These are phyloP conservation scores for Klebsormidium nitens DNA, from an alignment of 139 green algal genomes.

Conservation along the genomic window DNA sequence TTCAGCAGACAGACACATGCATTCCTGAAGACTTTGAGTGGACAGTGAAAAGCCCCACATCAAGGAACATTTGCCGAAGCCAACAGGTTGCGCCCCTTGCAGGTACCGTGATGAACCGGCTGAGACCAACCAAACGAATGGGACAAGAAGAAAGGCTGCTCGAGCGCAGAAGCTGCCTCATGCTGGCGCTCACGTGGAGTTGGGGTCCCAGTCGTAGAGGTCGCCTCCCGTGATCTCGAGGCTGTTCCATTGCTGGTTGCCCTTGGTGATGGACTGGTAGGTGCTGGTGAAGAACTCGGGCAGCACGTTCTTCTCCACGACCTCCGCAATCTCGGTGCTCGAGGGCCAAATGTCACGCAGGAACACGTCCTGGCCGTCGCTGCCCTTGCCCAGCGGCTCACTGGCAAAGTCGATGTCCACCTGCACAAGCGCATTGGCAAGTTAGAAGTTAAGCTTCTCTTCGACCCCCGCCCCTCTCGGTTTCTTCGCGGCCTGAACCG, in stretches of 20 bases:
- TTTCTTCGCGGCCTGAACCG: too few relatives aligned
- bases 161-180: too few relatives aligned
- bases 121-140: too few relatives aligned
- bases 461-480: not conserved
- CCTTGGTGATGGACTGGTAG: conserved; percentile 39
- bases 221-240: conserved; percentile 23
- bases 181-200: conserved; percentile 22
- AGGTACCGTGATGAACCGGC: too few relatives aligned
- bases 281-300: conserved; percentile 38
- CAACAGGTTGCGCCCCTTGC: too few relatives aligned
- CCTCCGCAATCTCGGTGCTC: conserved; percentile 29
- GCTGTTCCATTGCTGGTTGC: conserved; percentile 38
- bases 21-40: too few relatives aligned
- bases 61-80: too few relatives aligned
- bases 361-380: conserved; percentile 34
- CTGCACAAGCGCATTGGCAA: conserved; percentile 1
- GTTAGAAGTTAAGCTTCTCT: not conserved
- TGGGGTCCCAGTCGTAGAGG: conserved; percentile 37
- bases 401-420: conserved; percentile 43
- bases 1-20: too few relatives aligned
- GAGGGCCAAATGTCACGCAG: conserved; percentile 42
- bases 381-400: conserved; percentile 36
- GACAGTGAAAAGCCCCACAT: too few relatives aligned
- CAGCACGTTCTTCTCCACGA: conserved; percentile 36
- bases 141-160: too few relatives aligned